A percentile compares a stretch with the other conserved stretches of the same genome.
phyloP scores from a whole-genome alignment of 2,329 filamentous ascomycete species.

The Ascochyta clinopodiicola region DNA sequence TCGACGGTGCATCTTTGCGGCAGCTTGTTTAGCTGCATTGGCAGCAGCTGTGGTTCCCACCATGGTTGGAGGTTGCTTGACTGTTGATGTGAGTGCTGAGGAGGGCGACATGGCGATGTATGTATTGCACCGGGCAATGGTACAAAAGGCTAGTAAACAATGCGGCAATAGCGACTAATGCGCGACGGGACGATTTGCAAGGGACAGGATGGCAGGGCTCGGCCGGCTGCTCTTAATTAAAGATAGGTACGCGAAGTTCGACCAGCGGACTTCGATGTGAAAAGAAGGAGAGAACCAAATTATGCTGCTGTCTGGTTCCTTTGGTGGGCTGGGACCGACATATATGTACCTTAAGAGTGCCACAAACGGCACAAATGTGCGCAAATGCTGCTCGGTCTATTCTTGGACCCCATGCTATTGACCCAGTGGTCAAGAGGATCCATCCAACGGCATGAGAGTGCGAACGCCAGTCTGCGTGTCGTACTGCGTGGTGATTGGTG shows the following conservation, averaged over 20 bases:
- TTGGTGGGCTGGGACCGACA: slow-evolving; percentile 39
- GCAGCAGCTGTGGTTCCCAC: slow-evolving; percentile 57
- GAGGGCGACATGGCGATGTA: slow-evolving; percentile 58
- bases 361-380: slow-evolving; percentile 45
- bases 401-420: slow-evolving; percentile 50
- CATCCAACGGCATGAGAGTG: slow-evolving; percentile 39
- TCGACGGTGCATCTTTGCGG: slow-evolving; percentile 88
- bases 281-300: slow-evolving; percentile 54
- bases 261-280: slow-evolving; percentile 54
- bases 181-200: slow-evolving; percentile 51
- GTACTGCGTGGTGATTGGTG: slow-evolving; percentile 38
- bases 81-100: slow-evolving; percentile 48
- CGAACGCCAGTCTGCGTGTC: slow-evolving; percentile 34
- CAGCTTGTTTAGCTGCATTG: slow-evolving; percentile 61
- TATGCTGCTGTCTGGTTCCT: slow-evolving; percentile 52
- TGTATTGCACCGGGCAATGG: slow-evolving; percentile 50
- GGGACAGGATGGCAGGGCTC: slow-evolving; percentile 51
- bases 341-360: slow-evolving; percentile 57
- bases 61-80: slow-evolving; percentile 56
- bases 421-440: slow-evolving; percentile 32
- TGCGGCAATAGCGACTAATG: slow-evolving; percentile 51
- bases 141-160: slow-evolving; percentile 51
- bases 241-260: slow-evolving; percentile 58
- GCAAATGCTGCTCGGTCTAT: slow-evolving; percentile 56
- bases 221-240: slow-evolving; percentile 53